Evolutionary conservation across 2,329 filamentous ascomycete species (phyloP).

Genomic region (Emergomyces africanus): DNA sequence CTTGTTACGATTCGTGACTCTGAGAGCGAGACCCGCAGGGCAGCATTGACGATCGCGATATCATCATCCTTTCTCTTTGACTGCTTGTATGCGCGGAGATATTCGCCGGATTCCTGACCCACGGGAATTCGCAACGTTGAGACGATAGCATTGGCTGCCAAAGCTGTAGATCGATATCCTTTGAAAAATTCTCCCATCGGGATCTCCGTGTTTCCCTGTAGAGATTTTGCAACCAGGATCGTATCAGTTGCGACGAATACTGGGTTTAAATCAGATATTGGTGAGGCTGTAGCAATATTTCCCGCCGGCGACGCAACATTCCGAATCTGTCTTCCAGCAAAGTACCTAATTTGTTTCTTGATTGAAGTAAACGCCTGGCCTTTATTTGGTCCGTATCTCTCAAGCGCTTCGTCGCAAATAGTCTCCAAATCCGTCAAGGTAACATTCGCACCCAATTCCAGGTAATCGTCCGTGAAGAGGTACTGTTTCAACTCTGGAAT

Average conservation of each 20-base stretch:
- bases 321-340: constrained; percentile 87
- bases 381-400: constrained; percentile 57
- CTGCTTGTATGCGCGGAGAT: constrained; percentile 85
- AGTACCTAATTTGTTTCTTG: constrained; percentile 85
- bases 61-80: constrained; percentile 96
- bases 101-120: constrained; percentile 62
- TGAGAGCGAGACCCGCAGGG: constrained; percentile 60
- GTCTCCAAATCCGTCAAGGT: constrained; percentile 81
- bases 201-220: constrained; percentile 63
- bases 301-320: constrained; percentile 97
- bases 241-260: constrained; percentile 82
- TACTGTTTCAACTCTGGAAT: constrained; percentile 81
- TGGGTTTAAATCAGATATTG: constrained; percentile 92
- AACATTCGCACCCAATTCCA: constrained; percentile 92
- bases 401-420: constrained; percentile 66
- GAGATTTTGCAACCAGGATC: constrained; percentile 65
- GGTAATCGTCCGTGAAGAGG: constrained; percentile 59
- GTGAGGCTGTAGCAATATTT: constrained; percentile 86
- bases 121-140: constrained; percentile 75
- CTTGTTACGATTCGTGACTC: constrained; percentile 57
- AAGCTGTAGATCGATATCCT: constrained; percentile 73
- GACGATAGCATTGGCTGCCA: constrained; percentile 72
- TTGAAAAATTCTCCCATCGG: constrained; percentile 89
- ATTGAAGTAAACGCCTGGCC: constrained; percentile 83
- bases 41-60: constrained; percentile 91